These are phyloP conservation scores for Jimgerdemannia flammicorona DNA, from an alignment of 192 early-diverging fungal species.

Conservation along the genomic window DNA sequence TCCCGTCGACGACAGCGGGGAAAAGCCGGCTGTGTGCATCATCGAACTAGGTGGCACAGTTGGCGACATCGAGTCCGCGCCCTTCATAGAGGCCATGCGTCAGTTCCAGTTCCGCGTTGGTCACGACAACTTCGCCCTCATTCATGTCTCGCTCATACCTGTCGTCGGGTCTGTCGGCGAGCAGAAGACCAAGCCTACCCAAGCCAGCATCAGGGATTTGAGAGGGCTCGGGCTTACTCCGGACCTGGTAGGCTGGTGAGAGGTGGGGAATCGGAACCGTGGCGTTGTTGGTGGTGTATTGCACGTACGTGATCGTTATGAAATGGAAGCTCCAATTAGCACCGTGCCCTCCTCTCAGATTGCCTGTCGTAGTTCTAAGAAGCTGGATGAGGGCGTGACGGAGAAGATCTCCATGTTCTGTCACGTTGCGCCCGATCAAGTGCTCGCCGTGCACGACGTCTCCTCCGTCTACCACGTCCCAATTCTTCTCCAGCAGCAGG, in stretches of 20 bases:
- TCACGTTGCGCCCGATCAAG: slow-evolving; percentile 90
- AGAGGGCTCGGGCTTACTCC: slow-evolving; percentile 93
- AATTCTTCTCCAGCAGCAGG: slow-evolving; percentile 83
- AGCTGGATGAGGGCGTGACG: slow-evolving; percentile 78
- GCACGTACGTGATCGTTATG: not conserved
- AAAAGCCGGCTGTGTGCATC: slow-evolving; percentile 94
- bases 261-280: not conserved
- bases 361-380: slow-evolving; percentile 88
- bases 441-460: slow-evolving; percentile 96
- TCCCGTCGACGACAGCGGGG: slow-evolving; percentile 77
- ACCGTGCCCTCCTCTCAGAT: slow-evolving; percentile 37
- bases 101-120: slow-evolving; percentile 99
- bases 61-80: slow-evolving; percentile 98
- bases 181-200: slow-evolving; percentile 99
- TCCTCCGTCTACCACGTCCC: slow-evolving; percentile 97
- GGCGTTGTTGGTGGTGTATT: not conserved
- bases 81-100: slow-evolving; percentile 99
- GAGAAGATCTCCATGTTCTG: slow-evolving; percentile 99
- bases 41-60: slow-evolving; percentile 98
- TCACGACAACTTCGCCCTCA: slow-evolving; percentile 95
- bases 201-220: slow-evolving; percentile 91
- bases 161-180: slow-evolving; percentile 97
- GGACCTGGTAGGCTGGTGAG: slow-evolving; percentile 54
- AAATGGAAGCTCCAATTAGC: slow-evolving; percentile 12
- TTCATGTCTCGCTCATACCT: slow-evolving; percentile 97